Evolutionary conservation across 192 early-diverging fungal species (phyloP).

Genomic region (Gamsiella multidivaricata): DNA sequence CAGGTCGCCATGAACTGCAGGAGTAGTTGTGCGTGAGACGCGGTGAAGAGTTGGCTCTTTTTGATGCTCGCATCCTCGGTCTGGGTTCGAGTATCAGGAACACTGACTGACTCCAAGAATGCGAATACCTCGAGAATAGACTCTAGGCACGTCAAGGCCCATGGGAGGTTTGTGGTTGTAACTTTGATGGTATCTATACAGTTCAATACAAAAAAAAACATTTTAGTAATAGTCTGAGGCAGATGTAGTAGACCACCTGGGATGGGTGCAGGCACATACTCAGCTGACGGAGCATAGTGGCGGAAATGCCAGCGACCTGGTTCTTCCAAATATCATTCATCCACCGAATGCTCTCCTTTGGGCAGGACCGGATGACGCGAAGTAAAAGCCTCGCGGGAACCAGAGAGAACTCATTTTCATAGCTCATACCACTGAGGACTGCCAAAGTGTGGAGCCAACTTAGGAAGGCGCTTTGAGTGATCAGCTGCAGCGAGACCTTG

Average conservation of each 20-base stretch:
- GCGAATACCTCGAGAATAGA: slow-evolving; percentile 40
- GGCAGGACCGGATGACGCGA: slow-evolving; percentile 45
- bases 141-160: slow-evolving; percentile 34
- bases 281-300: slow-evolving; percentile 39
- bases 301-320: slow-evolving; percentile 45
- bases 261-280: slow-evolving; percentile 45
- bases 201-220: neutral
- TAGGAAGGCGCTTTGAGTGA: slow-evolving; percentile 70
- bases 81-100: neutral
- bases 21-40: slow-evolving; percentile 1
- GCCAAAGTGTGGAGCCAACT: slow-evolving; percentile 62
- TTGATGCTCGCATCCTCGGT: neutral
- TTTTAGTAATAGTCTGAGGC: neutral
- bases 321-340: slow-evolving; percentile 50
- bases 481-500: slow-evolving; percentile 63
- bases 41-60: slow-evolving; percentile 5
- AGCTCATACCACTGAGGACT: slow-evolving; percentile 9
- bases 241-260: no score
- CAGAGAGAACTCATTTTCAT: slow-evolving; percentile 45
- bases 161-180: slow-evolving; percentile 24
- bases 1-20: slow-evolving; percentile 22
- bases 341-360: slow-evolving; percentile 40
- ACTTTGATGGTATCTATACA: slow-evolving; percentile 28
- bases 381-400: slow-evolving; percentile 51
- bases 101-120: slow-evolving; percentile 6